A percentile compares a stretch with the other conserved stretches of the same genome.
phyloP scores from a whole-genome alignment of 1,139 yeast genomes.

The Suhomyces taliae region DNA sequence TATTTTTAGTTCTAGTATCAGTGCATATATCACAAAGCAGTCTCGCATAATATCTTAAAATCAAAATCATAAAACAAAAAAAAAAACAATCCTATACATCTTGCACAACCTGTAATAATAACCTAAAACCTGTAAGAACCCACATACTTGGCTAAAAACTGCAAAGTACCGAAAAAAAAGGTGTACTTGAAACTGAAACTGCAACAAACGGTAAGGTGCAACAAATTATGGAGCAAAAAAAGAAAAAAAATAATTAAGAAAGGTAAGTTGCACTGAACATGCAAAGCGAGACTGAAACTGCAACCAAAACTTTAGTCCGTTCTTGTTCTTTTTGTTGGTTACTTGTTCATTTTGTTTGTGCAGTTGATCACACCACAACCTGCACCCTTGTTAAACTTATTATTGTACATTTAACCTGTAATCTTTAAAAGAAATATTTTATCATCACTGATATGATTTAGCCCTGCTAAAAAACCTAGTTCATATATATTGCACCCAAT shows the following conservation, averaged over 20 bases:
- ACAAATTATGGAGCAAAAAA: too few relatives aligned
- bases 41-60: neutral
- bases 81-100: neutral
- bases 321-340: neutral
- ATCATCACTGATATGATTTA: slow-evolving; percentile 4
- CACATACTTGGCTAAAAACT: too few relatives aligned
- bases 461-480: slow-evolving; percentile 5
- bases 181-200: neutral
- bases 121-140: neutral
- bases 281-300: neutral
- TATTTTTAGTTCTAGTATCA: neutral
- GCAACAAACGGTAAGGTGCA: neutral
- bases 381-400: slow-evolving; percentile 1
- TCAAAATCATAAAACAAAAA: too few relatives aligned
- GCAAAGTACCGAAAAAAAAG: too few relatives aligned
- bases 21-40: neutral
- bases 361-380: neutral
- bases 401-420: slow-evolving; percentile 4
- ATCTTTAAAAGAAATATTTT: slow-evolving; percentile 8
- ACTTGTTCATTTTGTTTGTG: neutral
- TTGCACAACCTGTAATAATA: neutral
- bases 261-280: neutral
- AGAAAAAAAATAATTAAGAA: too few relatives aligned
- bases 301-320: too few relatives aligned
- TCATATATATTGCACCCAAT: neutral